phyloP scores from a whole-genome alignment of 2,329 filamentous ascomycete genomes.

The Colletotrichum ledebouriae region DNA sequence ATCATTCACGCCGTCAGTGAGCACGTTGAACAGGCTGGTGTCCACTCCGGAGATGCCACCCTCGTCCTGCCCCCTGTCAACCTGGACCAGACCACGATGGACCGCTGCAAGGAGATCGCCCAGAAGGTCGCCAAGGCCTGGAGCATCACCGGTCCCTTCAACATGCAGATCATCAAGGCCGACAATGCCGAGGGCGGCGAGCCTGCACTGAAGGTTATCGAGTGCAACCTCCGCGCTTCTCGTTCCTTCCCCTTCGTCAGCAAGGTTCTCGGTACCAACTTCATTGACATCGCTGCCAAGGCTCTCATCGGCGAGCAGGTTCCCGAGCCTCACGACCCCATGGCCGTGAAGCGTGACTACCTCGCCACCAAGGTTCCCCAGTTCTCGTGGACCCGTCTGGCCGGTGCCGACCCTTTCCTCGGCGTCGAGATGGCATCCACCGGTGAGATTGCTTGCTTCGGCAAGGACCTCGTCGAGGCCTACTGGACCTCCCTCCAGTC shows the following conservation, averaged over 20 bases:
- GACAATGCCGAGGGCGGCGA: constrained; percentile 80
- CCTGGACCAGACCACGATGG: constrained; percentile 82
- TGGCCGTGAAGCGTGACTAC: constrained; percentile 91
- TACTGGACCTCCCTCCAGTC: constrained; percentile 98
- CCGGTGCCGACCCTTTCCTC: constrained; percentile 96
- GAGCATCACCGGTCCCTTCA: constrained; percentile 98
- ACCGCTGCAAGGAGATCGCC: constrained; percentile 93
- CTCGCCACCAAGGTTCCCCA: constrained; percentile 97
- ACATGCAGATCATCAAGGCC: constrained; percentile 99
- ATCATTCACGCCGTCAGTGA: constrained; percentile 93
- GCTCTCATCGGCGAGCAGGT: constrained; percentile 89
- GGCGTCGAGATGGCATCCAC: constrained; percentile 98
- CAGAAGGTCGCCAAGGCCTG: constrained; percentile 96
- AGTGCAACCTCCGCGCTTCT: constrained; percentile 97
- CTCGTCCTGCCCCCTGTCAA: constrained; percentile 89
- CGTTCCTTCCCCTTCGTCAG: constrained; percentile 98
- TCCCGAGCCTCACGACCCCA: constrained; percentile 87
- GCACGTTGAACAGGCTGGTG: constrained; percentile 96
- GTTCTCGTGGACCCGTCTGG: constrained; percentile 98
- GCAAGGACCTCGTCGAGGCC: constrained; percentile 93
- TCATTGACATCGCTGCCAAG: constrained; percentile 95
- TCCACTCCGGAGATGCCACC: constrained; percentile 97
- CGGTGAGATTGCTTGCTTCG: constrained; percentile 99
- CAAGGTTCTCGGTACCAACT: constrained; percentile 96
- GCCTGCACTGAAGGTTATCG: constrained; percentile 91